These are phyloP conservation scores for Pseudonitzschia multistriata DNA, from an alignment of 108 stramenopile species.

Conservation along the genomic window DNA sequence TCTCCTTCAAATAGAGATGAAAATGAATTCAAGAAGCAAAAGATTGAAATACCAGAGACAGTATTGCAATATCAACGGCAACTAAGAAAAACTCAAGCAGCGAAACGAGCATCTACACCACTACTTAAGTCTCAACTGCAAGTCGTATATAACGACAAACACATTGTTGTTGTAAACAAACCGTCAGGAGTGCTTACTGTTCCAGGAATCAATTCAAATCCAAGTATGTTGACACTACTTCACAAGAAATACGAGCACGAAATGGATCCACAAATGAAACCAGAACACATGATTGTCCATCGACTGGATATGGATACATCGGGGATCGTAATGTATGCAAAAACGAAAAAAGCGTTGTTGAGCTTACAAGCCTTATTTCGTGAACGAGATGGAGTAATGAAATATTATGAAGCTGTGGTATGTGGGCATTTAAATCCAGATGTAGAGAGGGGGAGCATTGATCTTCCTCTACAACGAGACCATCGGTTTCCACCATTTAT, in stretches of 20 bases:
- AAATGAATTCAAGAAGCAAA: no score
- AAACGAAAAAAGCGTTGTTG: constrained; percentile 35
- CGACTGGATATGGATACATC: constrained; percentile 87
- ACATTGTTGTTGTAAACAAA: constrained; percentile 71
- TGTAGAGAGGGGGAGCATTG: constrained; percentile 17
- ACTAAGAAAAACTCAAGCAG: constrained; percentile 57
- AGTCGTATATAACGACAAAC: constrained; percentile 60
- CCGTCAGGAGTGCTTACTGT: constrained; percentile 77
- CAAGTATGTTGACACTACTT: constrained; percentile 53
- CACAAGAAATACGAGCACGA: constrained; percentile 33
- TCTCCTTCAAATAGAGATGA: no score
- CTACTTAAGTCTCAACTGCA: constrained; percentile 31
- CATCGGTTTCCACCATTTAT: constrained; percentile 79
- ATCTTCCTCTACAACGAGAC: constrained; percentile 76
- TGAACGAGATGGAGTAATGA: constrained; percentile 46
- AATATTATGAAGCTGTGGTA: constrained; percentile 70
- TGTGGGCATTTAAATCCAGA: constrained; percentile 57
- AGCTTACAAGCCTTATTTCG: constrained; percentile 67
- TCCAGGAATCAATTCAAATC: constrained; percentile 64
- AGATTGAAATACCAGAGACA: constrained; percentile 54
- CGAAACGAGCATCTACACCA: constrained; percentile 39
- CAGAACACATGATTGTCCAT: constrained; percentile 66
- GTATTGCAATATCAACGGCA: constrained; percentile 80
- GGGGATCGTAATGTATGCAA: constrained; percentile 72
- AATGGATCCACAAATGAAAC: constrained; percentile 32